Percentiles rank a stretch among this genome's conserved stretches.
These are phyloP conservation scores for Gracilaria vermiculophylla DNA, from an alignment of 23 red algal species.

Conservation along the genomic window DNA sequence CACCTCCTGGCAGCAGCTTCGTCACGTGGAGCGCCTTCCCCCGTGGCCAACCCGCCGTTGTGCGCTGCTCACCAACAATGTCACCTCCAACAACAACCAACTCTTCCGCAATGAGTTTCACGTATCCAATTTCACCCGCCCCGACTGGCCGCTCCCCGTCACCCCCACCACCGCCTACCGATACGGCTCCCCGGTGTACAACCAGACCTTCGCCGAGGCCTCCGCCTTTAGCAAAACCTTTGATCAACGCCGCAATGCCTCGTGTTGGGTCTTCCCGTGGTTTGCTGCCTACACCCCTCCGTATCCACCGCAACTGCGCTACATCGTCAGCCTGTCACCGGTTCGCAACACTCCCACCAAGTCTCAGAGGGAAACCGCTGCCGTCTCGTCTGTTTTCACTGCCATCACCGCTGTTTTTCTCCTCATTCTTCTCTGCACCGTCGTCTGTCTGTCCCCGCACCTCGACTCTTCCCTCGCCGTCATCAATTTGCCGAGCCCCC, in stretches of 20 bases:
- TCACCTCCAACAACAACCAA: background rate
- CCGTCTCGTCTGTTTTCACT: background rate
- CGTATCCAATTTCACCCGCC: background rate
- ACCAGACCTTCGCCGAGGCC: background rate
- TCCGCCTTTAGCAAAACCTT: background rate
- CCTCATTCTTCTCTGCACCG: constrained; percentile 1
- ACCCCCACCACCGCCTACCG: background rate
- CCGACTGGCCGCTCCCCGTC: background rate
- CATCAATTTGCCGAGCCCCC: background rate
- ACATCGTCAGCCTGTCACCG: constrained; percentile 3
- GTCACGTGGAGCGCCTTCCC: background rate
- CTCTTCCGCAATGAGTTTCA: background rate
- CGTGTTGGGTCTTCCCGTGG: background rate
- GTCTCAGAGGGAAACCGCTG: background rate
- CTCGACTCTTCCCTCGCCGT: background rate
- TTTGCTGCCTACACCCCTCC: background rate
- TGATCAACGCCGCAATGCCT: background rate
- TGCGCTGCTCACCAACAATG: background rate
- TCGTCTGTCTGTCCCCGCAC: background rate
- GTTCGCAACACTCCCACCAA: background rate
- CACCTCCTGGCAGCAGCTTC: background rate
- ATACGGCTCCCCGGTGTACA: constrained; percentile 16
- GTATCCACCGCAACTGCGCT: background rate
- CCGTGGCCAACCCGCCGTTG: background rate
- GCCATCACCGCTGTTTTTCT: constrained; percentile 2